Percentiles rank a stretch among this genome's conserved stretches.
Evolutionary conservation across 202 grass and related monocot species (phyloP).

Genomic region (Miscanthus sacchariflorus): DNA sequence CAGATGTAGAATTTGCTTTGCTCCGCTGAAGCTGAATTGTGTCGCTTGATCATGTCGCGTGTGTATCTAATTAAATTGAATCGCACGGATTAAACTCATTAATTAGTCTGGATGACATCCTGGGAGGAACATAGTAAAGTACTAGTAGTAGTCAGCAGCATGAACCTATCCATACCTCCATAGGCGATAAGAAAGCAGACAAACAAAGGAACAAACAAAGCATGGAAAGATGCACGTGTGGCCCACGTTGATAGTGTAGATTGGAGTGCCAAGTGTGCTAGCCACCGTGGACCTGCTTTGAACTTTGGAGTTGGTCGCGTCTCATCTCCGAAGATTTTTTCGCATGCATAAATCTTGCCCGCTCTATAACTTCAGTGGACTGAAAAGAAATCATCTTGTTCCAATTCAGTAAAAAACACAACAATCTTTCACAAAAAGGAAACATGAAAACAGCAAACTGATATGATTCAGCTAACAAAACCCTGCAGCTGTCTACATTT

Average conservation of each 20-base stretch:
- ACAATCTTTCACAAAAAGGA: neutral
- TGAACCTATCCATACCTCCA: neutral
- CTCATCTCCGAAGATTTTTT: neutral
- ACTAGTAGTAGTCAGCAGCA: too few relatives aligned
- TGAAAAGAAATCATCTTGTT: neutral
- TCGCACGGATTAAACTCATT: neutral
- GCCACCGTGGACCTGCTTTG: neutral
- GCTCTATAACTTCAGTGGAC: neutral
- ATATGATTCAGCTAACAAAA: neutral
- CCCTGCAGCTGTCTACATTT: neutral
- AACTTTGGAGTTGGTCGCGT: neutral
- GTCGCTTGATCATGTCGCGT: neutral
- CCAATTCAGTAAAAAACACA: neutral
- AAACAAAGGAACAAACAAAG: neutral
- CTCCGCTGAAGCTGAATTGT: neutral
- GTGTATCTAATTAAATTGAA: neutral
- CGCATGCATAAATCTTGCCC: neutral
- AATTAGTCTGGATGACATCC: too few relatives aligned
- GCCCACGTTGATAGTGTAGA: neutral
- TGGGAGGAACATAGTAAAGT: too few relatives aligned
- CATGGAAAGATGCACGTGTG: slow-evolving; percentile 26
- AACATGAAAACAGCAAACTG: neutral
- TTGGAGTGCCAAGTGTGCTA: slow-evolving; percentile 26
- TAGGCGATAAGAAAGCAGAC: neutral
- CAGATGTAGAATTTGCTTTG: neutral